A percentile compares a stretch with the other conserved stretches of the same genome.
These are phyloP conservation scores for Teratosphaeria pseudoeucalypti DNA, from an alignment of 2,329 filamentous ascomycete genomes.

Conservation along the genomic window DNA sequence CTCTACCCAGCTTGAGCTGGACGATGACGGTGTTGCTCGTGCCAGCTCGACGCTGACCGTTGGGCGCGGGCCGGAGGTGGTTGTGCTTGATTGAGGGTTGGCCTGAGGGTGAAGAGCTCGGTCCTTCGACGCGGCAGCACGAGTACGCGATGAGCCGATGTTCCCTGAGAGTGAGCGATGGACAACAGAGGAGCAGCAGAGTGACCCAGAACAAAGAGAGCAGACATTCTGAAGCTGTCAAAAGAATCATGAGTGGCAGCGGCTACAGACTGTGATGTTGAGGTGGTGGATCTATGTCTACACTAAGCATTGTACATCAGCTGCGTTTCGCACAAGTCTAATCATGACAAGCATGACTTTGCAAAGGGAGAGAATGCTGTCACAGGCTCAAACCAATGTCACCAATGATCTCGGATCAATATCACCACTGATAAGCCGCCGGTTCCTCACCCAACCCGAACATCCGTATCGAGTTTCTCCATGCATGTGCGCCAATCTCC, in stretches of 20 bases:
- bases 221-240: too few relatives aligned
- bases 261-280: not conserved
- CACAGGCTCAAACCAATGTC: not conserved
- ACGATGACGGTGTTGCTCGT: slow-evolving; percentile 1
- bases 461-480: slow-evolving; percentile 69
- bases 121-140: not conserved
- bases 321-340: not conserved
- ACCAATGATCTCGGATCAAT: not conserved
- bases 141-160: not conserved
- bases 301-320: not conserved
- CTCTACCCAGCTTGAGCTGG: slow-evolving; percentile 7
- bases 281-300: not conserved
- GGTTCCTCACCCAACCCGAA: slow-evolving; percentile 57
- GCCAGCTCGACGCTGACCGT: slow-evolving; percentile 3
- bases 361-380: not conserved
- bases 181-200: too few relatives aligned
- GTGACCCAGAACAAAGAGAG: too few relatives aligned
- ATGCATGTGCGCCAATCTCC: slow-evolving; percentile 74
- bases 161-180: not conserved
- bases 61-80: not conserved
- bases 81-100: not conserved
- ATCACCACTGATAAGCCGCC: not conserved
- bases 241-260: too few relatives aligned
- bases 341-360: not conserved
- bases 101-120: not conserved